Conservation (phyloP, 257 asterid genomes). For the Coffea canephora region DNA sequence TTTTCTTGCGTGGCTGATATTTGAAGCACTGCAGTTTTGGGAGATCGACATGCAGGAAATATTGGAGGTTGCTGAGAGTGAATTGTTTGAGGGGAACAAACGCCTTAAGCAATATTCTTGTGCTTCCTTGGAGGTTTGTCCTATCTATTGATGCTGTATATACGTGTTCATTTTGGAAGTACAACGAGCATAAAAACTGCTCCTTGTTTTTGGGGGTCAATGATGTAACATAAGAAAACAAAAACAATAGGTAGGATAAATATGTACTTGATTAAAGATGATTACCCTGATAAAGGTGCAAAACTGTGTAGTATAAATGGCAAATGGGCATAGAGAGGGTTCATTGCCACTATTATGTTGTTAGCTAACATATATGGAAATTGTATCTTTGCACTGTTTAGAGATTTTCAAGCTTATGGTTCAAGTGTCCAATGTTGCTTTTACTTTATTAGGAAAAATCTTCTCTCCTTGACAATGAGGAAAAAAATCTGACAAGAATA, state of each 20-base stretch:
- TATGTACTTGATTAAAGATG: neutral
- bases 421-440: neutral
- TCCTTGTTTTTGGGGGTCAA: too few species aligned
- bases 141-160: neutral
- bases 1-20: neutral
- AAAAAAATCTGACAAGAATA: neutral
- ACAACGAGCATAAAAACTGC: too few species aligned
- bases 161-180: neutral
- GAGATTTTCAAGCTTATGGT: neutral
- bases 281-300: neutral
- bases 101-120: neutral
- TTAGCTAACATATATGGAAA: neutral
- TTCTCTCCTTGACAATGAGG: too few species aligned
- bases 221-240: too few species aligned
- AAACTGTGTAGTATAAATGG: neutral
- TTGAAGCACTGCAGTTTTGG: slow-evolving; percentile 7
- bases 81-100: slow-evolving; percentile 11
- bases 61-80: neutral
- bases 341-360: neutral
- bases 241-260: neutral
- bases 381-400: too few species aligned
- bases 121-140: slow-evolving; percentile 1
- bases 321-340: neutral
- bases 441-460: too few species aligned
- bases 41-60: neutral